Evolutionary conservation across 169 alveolate genomes (phyloP), one percentile per base, ranked within the genome.

Genomic region (Cryptosporidium parvum): DNA sequence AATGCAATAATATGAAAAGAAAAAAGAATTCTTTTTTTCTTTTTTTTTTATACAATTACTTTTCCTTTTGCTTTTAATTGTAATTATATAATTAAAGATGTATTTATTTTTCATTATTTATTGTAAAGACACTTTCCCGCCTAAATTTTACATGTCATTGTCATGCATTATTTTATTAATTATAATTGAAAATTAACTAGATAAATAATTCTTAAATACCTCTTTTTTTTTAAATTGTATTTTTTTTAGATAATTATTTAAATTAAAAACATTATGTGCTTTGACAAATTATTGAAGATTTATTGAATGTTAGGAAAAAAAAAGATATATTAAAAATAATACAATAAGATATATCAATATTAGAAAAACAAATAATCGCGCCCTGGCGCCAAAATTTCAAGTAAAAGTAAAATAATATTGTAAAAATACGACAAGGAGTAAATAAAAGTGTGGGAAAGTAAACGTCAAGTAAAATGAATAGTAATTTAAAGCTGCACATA

Each of bases 401-500:
- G 44, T 37, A 33, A 65, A 65, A 65, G 29, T 65, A 29, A 31
- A 56, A 26, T 2, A 56, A 2, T 21, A 56, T 65, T 35, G 44
- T 65, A 65, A 31, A 65, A 33, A 29, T 35, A 65, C 31, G 48
- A 65, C 51, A 65, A 2, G 48, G 51, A 31, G 51, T 12, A 33
- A 33, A 33, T n/a, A 37, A 23, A 65, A 65, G 72, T 65, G 72
- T 65, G 72, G 72, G 72, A 65, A 33, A 65, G 51, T n/a, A 33
- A 33, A 3, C 29, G 72, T 65, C 72, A 65, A 65, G 72, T 65
- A 65, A 65, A 59, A 56, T 56, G 35, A 23, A 37, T n/a, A 56
- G 14, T 56, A 26, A 26, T 56, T 21, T 56, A 56, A 21, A n/a
- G 31, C 8, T 26, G 23, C 67, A 56, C 67, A 56, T n/a, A 56